These are phyloP conservation scores for Coemansia sp. DNA, from an alignment of 371 early-diverging fungal genomes.

Conservation along the genomic window DNA sequence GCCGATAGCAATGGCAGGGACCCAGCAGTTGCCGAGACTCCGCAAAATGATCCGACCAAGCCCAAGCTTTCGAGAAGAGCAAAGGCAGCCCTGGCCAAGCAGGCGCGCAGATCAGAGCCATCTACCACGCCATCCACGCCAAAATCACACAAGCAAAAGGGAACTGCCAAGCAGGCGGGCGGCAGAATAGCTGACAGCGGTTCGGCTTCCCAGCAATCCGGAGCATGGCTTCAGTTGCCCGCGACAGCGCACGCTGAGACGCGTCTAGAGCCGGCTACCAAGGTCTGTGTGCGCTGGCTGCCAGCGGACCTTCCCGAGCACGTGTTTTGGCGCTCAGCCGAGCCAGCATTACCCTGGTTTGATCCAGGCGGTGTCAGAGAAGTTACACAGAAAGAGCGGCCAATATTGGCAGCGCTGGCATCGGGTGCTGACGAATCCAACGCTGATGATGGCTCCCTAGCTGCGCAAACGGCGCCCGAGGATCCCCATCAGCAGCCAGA, in stretches of 20 bases:
- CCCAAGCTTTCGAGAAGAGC: neutral
- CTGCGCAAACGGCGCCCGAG: too few relatives aligned
- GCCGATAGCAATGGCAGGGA: too few relatives aligned
- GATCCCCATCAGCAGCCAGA: neutral
- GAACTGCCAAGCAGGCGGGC: too few relatives aligned
- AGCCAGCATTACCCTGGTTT: constrained; percentile 48
- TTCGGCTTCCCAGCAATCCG: neutral
- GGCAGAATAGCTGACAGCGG: neutral
- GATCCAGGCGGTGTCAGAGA: constrained; percentile 14
- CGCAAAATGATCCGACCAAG: neutral
- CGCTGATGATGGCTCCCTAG: neutral
- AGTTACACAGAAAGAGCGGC: constrained; percentile 9
- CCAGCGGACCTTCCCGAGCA: constrained; percentile 52
- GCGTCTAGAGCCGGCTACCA: constrained; percentile 9
- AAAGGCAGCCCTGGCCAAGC: neutral
- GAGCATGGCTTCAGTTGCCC: neutral
- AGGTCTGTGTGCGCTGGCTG: constrained; percentile 47
- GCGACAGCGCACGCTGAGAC: neutral
- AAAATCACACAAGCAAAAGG: too few relatives aligned
- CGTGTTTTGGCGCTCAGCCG: constrained; percentile 50
- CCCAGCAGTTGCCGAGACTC: too few relatives aligned
- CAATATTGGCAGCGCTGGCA: constrained; percentile 5
- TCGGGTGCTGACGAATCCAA: neutral
- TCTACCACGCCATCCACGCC: neutral
- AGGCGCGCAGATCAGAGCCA: neutral